Evolutionary conservation across 2,329 filamentous ascomycete species (phyloP), one percentile per base, ranked within the genome.

Genomic region (Ilyonectria sp.): DNA sequence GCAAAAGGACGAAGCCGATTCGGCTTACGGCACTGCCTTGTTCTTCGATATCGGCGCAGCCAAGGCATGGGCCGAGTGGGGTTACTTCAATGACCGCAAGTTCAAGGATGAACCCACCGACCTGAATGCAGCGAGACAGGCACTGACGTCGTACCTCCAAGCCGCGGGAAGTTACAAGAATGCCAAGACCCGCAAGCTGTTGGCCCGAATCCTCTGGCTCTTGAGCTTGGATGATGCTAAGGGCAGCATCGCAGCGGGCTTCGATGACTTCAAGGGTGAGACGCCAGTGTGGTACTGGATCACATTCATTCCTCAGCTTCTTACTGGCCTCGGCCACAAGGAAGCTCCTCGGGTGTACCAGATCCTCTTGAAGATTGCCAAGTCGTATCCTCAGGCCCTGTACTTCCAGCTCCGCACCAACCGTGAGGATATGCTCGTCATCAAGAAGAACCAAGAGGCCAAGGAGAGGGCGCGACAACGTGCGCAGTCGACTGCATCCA

Each of bases 231-330:
- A 99, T 77, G 94, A 98, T 76, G 87, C 93, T 0, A 94, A 94
- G 77, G 94, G 94, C 13, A 92, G 89, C 43, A 91, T 99, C 67
- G 92, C 94, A 0, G 87, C 90, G 74, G 94, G 95, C 13, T 99
- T 98, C 73, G 94, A 97, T 71, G 94, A 95, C 74, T 99, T 96
- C 84, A 98, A 98, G 85, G 96, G 96, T 58, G 97, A 99, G 74
- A 97, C 94, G 2, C 94, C 95, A 0, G 94, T 97, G 13, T 99
- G 96, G 96, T 99, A 98, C 83, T 99, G 96, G 96, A 98, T 98
- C 74, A 98, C 95, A 0, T 99, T 97, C 79, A 98, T 99, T 70
- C 96, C 96, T 19, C 96, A 99, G 81, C 87, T 99, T 47, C 89
- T 99, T 35, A 95, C 94, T 49, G 96, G 95, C 59, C 86, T 99